Conservation (phyloP, 2,329 filamentous ascomycete species). For the Claviceps lovelessii region DNA sequence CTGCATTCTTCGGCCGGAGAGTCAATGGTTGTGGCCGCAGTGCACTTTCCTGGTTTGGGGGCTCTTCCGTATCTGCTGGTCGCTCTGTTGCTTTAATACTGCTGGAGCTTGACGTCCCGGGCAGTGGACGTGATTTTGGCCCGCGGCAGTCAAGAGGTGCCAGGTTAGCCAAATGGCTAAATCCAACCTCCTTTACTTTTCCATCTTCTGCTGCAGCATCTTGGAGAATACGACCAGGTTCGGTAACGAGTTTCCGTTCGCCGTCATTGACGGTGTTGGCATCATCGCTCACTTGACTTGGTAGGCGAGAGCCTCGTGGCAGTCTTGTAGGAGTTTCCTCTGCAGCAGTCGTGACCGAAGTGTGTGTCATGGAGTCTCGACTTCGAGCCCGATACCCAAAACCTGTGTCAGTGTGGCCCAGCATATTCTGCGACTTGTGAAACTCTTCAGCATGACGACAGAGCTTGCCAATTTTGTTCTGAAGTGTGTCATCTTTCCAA, state of each 20-base stretch:
- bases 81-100: neutral
- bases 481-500: conserved; percentile 10
- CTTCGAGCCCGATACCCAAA: neutral
- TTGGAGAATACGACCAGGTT: neutral
- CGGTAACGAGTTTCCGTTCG: neutral
- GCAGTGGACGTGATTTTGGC: neutral
- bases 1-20: neutral
- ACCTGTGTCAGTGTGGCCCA: conserved; percentile 18
- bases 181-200: neutral
- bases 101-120: neutral
- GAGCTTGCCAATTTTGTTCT: conserved; percentile 14
- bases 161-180: too few relatives aligned
- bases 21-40: neutral
- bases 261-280: neutral
- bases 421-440: conserved; percentile 19
- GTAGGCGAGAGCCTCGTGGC: neutral
- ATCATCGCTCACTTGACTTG: neutral
- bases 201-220: neutral
- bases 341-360: neutral
- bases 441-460: conserved; percentile 21
- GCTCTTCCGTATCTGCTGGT: neutral
- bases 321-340: conserved; percentile 1
- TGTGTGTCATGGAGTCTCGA: conserved; percentile 5
- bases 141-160: neutral
- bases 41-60: neutral